phyloP scores from a whole-genome alignment of 2,329 filamentous ascomycete genomes.

The Xylaria sp. region DNA sequence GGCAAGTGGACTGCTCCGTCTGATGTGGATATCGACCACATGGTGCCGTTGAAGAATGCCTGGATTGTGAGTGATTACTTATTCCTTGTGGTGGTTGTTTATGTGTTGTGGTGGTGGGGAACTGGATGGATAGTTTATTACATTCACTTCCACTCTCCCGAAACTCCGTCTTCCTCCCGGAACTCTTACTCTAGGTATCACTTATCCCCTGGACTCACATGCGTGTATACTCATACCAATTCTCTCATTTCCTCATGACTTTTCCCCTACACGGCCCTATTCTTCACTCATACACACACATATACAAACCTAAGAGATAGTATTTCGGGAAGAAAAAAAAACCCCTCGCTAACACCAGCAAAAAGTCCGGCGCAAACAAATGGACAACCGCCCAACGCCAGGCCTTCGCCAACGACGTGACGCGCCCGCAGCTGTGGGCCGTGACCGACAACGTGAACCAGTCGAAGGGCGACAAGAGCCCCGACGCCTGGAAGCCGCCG shows the following conservation, averaged over 20 bases:
- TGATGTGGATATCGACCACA: conserved; percentile 84
- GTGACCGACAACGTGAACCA: conserved; percentile 83
- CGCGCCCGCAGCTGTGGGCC: conserved; percentile 79
- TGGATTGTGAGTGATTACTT: conserved; percentile 68
- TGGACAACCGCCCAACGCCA: conserved; percentile 78
- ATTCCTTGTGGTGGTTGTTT: background rate
- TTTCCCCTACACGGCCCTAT: no score
- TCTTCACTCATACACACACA: no score
- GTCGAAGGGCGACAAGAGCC: conserved; percentile 76
- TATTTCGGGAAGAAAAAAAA: background rate
- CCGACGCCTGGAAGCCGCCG: conserved; percentile 81
- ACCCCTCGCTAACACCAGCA: conserved; percentile 46
- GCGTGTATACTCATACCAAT: no score
- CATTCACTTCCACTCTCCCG: background rate
- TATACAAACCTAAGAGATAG: no score
- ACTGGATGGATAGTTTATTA: background rate
- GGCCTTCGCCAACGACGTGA: conserved; percentile 81
- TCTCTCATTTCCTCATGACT: no score
- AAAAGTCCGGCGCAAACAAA: conserved; percentile 71
- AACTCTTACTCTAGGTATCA: no score
- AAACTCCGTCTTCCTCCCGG: background rate
- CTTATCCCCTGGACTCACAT: no score
- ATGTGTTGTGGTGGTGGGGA: no score
- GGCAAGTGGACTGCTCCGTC: conserved; percentile 73
- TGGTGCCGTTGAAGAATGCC: conserved; percentile 83